phyloP scores from a whole-genome alignment of 108 stramenopile genomes.

The Nitzschia sp. region DNA sequence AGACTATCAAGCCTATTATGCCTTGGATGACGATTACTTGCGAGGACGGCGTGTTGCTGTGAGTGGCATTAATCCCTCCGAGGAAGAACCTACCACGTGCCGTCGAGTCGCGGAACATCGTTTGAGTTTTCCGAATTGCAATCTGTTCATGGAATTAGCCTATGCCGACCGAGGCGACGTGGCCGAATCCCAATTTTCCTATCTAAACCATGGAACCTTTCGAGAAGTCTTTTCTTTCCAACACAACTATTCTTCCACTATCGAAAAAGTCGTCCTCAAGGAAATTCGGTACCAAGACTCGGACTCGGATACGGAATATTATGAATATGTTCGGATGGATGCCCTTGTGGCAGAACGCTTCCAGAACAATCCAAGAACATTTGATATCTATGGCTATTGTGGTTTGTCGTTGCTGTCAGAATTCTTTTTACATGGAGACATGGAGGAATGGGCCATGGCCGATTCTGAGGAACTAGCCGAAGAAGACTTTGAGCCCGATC shows the following conservation, averaged over 20 bases:
- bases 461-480: slow-evolving; percentile 9
- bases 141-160: slow-evolving; percentile 54
- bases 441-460: slow-evolving; percentile 38
- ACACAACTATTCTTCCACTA: slow-evolving; percentile 28
- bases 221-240: slow-evolving; percentile 58
- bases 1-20: slow-evolving; percentile 49
- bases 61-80: slow-evolving; percentile 12
- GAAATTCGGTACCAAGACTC: slow-evolving; percentile 14
- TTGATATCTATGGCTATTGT: slow-evolving; percentile 79
- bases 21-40: slow-evolving; percentile 55
- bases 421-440: slow-evolving; percentile 51
- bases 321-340: slow-evolving; percentile 57
- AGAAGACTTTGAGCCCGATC: slow-evolving; percentile 11
- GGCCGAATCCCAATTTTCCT: slow-evolving; percentile 11
- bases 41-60: slow-evolving; percentile 5
- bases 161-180: not conserved
- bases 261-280: slow-evolving; percentile 21
- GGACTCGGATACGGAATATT: not conserved
- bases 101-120: slow-evolving; percentile 43
- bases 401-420: slow-evolving; percentile 53
- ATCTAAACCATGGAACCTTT: slow-evolving; percentile 45
- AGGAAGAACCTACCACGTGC: slow-evolving; percentile 30
- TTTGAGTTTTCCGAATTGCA: slow-evolving; percentile 62
- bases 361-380: slow-evolving; percentile 56
- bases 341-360: slow-evolving; percentile 79